These are phyloP conservation scores for Xylariaceae sp. DNA, from an alignment of 2,329 filamentous ascomycete species.

Conservation along the genomic window DNA sequence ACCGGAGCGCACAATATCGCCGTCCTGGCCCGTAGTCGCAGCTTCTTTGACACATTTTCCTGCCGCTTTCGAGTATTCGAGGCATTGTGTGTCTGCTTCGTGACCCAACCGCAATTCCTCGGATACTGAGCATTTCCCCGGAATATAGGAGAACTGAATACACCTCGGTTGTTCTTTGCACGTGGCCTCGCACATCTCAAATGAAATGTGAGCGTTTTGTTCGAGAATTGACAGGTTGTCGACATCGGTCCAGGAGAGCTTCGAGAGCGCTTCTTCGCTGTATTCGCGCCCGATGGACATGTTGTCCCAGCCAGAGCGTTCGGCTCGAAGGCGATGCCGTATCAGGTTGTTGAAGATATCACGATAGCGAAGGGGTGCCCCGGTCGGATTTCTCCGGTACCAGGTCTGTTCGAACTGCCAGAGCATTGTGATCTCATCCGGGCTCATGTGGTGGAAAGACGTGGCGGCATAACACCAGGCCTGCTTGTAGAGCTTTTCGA, in stretches of 20 bases:
- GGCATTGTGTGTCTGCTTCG: conserved; percentile 17
- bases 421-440: conserved; percentile 17
- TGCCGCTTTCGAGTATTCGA: conserved; percentile 20
- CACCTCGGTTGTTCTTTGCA: conserved; percentile 20
- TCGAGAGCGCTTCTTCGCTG: conserved; percentile 19
- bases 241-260: conserved; percentile 12
- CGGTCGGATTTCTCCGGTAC: conserved; percentile 14
- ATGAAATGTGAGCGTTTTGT: conserved; percentile 18
- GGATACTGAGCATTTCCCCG: conserved; percentile 20
- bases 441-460: conserved; percentile 24
- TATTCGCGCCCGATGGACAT: conserved; percentile 21
- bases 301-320: conserved; percentile 20
- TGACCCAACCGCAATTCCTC: conserved; percentile 19
- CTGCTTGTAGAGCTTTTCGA: conserved; percentile 19
- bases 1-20: conserved; percentile 18
- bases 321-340: conserved; percentile 15
- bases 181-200: conserved; percentile 18
- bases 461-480: conserved; percentile 23
- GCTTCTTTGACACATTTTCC: conserved; percentile 21
- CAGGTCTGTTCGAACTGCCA: conserved; percentile 23
- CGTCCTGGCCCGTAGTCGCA: conserved; percentile 12
- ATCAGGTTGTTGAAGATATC: conserved; percentile 22
- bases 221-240: conserved; percentile 18
- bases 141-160: conserved; percentile 22
- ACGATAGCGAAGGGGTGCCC: conserved; percentile 18